These are phyloP conservation scores for Xylaria sp. DNA, from an alignment of 2,329 filamentous ascomycete genomes.

Conservation along the genomic window DNA sequence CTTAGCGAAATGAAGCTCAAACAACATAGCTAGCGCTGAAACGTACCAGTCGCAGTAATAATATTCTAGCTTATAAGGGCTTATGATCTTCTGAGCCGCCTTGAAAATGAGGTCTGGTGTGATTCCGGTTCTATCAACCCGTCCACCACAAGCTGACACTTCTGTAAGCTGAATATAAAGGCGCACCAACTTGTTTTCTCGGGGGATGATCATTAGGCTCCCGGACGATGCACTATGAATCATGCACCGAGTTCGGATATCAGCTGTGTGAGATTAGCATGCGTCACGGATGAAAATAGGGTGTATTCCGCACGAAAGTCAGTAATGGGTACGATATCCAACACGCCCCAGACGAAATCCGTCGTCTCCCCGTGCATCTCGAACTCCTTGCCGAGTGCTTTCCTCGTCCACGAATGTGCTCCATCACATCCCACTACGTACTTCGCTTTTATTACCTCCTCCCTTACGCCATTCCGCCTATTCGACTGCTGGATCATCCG, in stretches of 20 bases:
- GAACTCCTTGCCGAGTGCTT: conserved; percentile 62
- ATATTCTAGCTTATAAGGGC: conserved; percentile 74
- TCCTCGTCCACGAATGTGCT: conserved; percentile 73
- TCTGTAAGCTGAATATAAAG: conserved; percentile 72
- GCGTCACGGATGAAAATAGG: neutral
- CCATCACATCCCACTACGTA: conserved; percentile 77
- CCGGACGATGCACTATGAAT: conserved; percentile 67
- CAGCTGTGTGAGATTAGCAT: conserved; percentile 49
- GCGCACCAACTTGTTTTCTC: conserved; percentile 71
- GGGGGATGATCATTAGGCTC: conserved; percentile 72
- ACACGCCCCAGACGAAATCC: conserved; percentile 62
- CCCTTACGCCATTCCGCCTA: conserved; percentile 49
- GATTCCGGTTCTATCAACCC: conserved; percentile 70
- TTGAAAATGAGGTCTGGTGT: conserved; percentile 71
- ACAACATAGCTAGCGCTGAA: neutral
- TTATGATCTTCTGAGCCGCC: conserved; percentile 71
- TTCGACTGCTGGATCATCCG: conserved; percentile 52
- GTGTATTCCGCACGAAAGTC: conserved; percentile 60
- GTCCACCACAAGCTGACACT: conserved; percentile 57
- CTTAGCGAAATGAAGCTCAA: conserved; percentile 8
- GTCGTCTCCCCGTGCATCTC: conserved; percentile 66
- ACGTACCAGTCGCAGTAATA: conserved; percentile 71
- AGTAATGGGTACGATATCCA: conserved; percentile 56
- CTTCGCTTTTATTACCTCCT: conserved; percentile 64
- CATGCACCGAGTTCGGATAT: conserved; percentile 68